These are phyloP conservation scores for Termitomyces sp. DNA, from an alignment of 768 basidiomycete species.

Conservation along the genomic window DNA sequence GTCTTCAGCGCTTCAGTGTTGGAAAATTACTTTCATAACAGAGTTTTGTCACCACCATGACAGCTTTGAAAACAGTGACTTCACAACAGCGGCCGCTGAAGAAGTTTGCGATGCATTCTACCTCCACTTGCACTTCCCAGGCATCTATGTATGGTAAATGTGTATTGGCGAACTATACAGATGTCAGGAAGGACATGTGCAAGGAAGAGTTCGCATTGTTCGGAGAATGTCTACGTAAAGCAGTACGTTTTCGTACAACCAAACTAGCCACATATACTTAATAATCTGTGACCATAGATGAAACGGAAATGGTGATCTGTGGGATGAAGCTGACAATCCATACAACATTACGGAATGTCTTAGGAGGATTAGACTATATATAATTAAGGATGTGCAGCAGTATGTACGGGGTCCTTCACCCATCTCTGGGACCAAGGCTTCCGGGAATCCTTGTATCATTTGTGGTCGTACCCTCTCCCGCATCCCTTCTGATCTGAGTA, in stretches of 20 bases:
- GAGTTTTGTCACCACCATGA: no score
- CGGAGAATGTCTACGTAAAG: constrained; percentile 73
- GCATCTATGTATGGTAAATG: constrained; percentile 87
- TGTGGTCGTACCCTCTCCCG: constrained; percentile 20
- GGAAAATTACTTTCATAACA: no score
- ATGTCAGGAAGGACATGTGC: constrained; percentile 83
- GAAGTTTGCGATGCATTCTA: constrained; percentile 67
- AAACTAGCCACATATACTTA: background rate
- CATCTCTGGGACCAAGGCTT: constrained; percentile 28
- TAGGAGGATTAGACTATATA: background rate
- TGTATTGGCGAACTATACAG: constrained; percentile 76
- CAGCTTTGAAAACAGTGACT: constrained; percentile 19
- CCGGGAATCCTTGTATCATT: constrained; percentile 32
- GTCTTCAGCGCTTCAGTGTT: no score
- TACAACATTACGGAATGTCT: background rate
- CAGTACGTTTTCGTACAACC: constrained; percentile 44
- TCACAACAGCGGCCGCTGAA: constrained; percentile 46
- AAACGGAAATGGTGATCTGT: constrained; percentile 30
- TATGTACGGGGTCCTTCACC: background rate
- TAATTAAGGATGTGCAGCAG: background rate
- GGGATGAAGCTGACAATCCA: background rate
- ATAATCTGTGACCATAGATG: constrained; percentile 19
- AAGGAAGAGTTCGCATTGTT: constrained; percentile 82
- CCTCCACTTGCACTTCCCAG: constrained; percentile 66
- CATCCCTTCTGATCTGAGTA: constrained; percentile 36